Evolutionary conservation across 129 eudicot species (phyloP).

Genomic region (Centrapalus pauciflorus): DNA sequence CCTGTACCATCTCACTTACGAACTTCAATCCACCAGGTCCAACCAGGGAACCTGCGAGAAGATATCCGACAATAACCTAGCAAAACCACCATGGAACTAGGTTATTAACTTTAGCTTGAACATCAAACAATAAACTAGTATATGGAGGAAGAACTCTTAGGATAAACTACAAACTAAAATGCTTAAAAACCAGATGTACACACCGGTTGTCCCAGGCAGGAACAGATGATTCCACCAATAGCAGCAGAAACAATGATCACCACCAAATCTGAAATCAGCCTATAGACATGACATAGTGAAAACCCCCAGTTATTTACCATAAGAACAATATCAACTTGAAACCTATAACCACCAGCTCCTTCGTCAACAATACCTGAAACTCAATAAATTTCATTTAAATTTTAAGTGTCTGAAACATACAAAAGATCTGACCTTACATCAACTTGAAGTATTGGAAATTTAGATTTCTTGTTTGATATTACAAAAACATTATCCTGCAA

Average conservation of each 20-base stretch:
- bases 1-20: constrained; percentile 97
- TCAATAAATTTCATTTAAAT: neutral
- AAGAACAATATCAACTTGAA: constrained; percentile 2
- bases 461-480: constrained; percentile 95
- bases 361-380: constrained; percentile 12
- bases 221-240: constrained; percentile 91
- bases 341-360: neutral
- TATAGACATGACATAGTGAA: constrained; percentile 16
- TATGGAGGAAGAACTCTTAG: neutral
- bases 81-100: constrained; percentile 11
- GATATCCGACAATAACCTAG: constrained; percentile 95
- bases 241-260: constrained; percentile 98
- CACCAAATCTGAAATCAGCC: constrained; percentile 97
- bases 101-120: neutral
- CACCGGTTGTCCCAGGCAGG: constrained; percentile 98
- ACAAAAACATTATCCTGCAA: constrained; percentile 96
- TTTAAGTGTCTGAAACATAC: constrained; percentile 11
- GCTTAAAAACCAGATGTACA: constrained; percentile 23
- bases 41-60: constrained; percentile 90
- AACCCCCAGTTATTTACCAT: neutral
- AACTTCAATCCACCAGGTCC: constrained; percentile 98
- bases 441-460: constrained; percentile 95
- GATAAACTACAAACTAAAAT: constrained; percentile 15
- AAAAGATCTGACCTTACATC: constrained; percentile 74
- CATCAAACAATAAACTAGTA: neutral